Percentiles rank a stretch among this genome's conserved stretches.
Conservation (phyloP, 2,329 filamentous ascomycete genomes). For the Macrophomina phaseolina region DNA sequence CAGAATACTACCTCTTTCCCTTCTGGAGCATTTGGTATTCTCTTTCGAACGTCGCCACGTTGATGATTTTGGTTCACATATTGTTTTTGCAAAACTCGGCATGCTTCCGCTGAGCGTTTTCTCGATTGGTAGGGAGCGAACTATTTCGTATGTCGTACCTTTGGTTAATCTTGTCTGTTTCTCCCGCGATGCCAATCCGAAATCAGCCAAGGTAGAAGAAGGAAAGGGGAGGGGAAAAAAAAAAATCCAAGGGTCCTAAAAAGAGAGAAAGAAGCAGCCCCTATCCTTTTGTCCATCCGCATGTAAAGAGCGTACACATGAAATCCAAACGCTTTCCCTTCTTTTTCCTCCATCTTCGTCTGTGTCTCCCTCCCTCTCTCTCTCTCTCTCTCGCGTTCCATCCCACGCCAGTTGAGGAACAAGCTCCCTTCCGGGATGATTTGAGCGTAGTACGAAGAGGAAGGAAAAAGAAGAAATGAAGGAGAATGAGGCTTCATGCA, state of each 20-base stretch:
- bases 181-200: background rate
- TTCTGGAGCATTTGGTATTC: too few species aligned
- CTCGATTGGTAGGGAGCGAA: background rate
- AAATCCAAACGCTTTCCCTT: background rate
- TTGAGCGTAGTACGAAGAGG: background rate
- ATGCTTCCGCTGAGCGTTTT: background rate
- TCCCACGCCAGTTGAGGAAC: background rate
- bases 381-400: background rate
- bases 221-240: background rate
- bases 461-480: background rate
- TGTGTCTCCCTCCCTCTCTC: too few species aligned
- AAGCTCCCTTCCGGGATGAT: background rate
- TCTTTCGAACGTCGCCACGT: too few species aligned
- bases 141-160: background rate
- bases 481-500: background rate
- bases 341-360: background rate
- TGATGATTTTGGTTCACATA: background rate
- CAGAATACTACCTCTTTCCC: too few species aligned
- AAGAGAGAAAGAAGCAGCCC: background rate
- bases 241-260: background rate
- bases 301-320: background rate
- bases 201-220: background rate
- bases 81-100: too few species aligned
- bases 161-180: background rate
- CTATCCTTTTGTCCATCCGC: background rate